Percentiles rank a stretch among this genome's conserved stretches.
Evolutionary conservation across 352 stramenopile genomes (phyloP).

Genomic region (Elongisporangium senticosum): DNA sequence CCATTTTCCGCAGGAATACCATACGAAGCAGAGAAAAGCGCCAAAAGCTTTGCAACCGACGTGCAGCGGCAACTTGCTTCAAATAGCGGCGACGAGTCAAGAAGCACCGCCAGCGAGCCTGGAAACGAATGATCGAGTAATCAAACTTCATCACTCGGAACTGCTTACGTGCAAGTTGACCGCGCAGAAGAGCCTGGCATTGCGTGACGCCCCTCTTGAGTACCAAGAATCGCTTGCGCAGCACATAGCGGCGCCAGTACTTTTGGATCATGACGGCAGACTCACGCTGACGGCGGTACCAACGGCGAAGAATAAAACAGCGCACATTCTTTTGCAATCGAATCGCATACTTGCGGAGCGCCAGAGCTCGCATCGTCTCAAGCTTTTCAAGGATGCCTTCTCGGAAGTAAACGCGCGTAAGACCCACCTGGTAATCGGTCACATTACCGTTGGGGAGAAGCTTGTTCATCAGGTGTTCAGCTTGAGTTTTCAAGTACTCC

Average conservation of each 20-base stretch:
- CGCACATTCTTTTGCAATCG: constrained; percentile 69
- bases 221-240: constrained; percentile 46
- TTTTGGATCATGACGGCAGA: constrained; percentile 58
- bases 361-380: constrained; percentile 65
- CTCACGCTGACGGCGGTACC: constrained; percentile 40
- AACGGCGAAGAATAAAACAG: constrained; percentile 50
- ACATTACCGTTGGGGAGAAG: constrained; percentile 68
- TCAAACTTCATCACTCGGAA: constrained; percentile 73
- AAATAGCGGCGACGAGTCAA: constrained; percentile 46
- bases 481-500: constrained; percentile 47
- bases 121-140: constrained; percentile 69
- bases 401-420: constrained; percentile 83
- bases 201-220: constrained; percentile 43
- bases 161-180: constrained; percentile 48
- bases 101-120: constrained; percentile 62
- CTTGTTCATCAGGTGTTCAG: constrained; percentile 62
- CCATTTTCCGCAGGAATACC: constrained; percentile 75
- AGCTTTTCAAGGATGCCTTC: constrained; percentile 77
- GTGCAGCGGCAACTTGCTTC: constrained; percentile 37
- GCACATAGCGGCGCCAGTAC: constrained; percentile 68
- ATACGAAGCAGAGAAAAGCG: constrained; percentile 68
- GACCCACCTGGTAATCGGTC: constrained; percentile 80
- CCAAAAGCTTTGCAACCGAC: constrained; percentile 69
- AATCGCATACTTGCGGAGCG: constrained; percentile 71
- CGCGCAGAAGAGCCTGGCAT: constrained; percentile 60